A percentile compares a stretch with the other conserved stretches of the same genome.
phyloP scores from a whole-genome alignment of 164 flowering plant species.

The Vitis labrusca region DNA sequence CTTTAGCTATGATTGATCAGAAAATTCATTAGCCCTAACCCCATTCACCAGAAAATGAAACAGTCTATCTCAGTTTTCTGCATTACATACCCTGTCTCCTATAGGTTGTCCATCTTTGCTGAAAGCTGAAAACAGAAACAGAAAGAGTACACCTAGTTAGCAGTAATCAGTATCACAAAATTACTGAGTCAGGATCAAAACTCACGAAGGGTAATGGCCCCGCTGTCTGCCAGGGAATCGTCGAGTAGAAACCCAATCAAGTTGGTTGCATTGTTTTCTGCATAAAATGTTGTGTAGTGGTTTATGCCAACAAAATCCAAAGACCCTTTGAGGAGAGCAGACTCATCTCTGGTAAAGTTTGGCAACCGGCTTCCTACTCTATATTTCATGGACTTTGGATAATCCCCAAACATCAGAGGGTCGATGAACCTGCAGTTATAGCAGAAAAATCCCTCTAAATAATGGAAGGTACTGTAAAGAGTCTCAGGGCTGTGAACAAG shows the following conservation, averaged over 20 bases:
- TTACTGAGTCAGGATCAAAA: neutral
- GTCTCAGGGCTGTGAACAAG: no score
- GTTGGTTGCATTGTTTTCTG: constrained; percentile 33
- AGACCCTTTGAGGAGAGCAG: constrained; percentile 68
- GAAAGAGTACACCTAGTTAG: neutral
- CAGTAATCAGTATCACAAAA: neutral
- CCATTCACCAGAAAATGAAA: no score
- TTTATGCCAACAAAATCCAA: constrained; percentile 90
- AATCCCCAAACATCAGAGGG: constrained; percentile 78
- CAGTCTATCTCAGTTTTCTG: neutral
- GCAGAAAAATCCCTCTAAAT: no score
- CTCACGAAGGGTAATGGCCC: constrained; percentile 78
- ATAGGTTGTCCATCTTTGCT: constrained; percentile 41
- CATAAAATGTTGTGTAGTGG: constrained; percentile 93
- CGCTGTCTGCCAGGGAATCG: constrained; percentile 74
- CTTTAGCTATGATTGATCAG: no score
- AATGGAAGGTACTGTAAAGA: no score
- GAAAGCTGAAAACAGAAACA: constrained; percentile 52
- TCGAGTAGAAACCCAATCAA: constrained; percentile 48
- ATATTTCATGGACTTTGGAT: constrained; percentile 78
- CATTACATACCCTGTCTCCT: constrained; percentile 57
- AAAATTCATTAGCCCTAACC: no score
- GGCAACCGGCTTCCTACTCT: constrained; percentile 80
- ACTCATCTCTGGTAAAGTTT: constrained; percentile 49
- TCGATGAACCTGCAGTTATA: constrained; percentile 70